Evolutionary conservation across 225 moss, liverwort and hornwort species (phyloP).

Genomic region (Marchantia polymorpha): DNA sequence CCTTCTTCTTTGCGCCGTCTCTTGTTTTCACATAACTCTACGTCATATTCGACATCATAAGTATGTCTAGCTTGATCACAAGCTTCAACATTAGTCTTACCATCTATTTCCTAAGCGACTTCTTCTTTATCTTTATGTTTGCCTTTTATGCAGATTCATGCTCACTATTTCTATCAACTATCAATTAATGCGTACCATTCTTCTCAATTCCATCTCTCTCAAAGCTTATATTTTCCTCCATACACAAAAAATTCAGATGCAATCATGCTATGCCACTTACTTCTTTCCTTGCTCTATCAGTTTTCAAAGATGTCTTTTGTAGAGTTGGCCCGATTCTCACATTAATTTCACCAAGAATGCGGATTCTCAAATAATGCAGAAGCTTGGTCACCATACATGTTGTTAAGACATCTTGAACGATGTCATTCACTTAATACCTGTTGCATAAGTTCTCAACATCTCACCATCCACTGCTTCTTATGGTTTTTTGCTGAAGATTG

Average conservation of each 20-base stretch:
- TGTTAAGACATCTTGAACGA: slow-evolving; percentile 87
- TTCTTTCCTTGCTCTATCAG: slow-evolving; percentile 81
- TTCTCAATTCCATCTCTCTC: slow-evolving; percentile 50
- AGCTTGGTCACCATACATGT: slow-evolving; percentile 90
- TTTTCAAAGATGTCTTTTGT: slow-evolving; percentile 55
- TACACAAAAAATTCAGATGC: slow-evolving; percentile 57
- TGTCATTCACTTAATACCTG: slow-evolving; percentile 91
- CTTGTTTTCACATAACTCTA: slow-evolving; percentile 79
- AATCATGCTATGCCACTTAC: slow-evolving; percentile 65
- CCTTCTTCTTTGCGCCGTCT: slow-evolving; percentile 78
- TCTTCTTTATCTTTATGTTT: slow-evolving; percentile 70
- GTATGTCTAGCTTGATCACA: slow-evolving; percentile 61
- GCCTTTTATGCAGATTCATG: slow-evolving; percentile 53
- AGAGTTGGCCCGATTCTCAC: slow-evolving; percentile 28
- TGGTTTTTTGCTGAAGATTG: slow-evolving; percentile 42
- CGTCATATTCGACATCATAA: slow-evolving; percentile 88
- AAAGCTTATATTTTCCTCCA: slow-evolving; percentile 57
- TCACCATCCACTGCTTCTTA: slow-evolving; percentile 62
- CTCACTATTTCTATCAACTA: slow-evolving; percentile 58
- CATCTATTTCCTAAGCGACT: slow-evolving; percentile 59
- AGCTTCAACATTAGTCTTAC: slow-evolving; percentile 39
- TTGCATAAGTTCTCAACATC: slow-evolving; percentile 93
- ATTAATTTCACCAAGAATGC: slow-evolving; percentile 73
- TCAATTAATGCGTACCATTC: slow-evolving; percentile 43
- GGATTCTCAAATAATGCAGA: slow-evolving; percentile 93